Evolutionary conservation across 768 basidiomycete genomes (phyloP).

Genomic region (Termitomyces sp.): DNA sequence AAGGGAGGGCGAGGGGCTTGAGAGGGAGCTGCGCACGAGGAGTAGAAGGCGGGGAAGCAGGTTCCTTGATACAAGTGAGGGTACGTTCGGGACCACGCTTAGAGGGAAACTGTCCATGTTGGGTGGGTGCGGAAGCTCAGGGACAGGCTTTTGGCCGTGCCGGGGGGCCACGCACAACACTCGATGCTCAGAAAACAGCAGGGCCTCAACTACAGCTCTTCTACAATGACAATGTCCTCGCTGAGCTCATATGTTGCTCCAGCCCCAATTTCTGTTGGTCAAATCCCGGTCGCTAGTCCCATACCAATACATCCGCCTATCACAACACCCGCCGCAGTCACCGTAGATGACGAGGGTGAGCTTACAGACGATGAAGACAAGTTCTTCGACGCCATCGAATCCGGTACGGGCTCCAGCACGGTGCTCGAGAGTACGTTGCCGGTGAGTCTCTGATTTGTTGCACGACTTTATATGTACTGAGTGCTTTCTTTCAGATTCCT

Average conservation of each 20-base stretch:
- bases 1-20: constrained; percentile 77
- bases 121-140: background rate
- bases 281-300: background rate
- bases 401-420: no score
- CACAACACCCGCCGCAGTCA: background rate
- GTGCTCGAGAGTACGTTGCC: no score
- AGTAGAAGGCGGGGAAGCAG: constrained; percentile 56
- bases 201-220: background rate
- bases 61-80: constrained; percentile 36
- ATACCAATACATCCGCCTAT: background rate
- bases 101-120: constrained; percentile 16
- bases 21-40: constrained; percentile 66
- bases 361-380: constrained; percentile 87
- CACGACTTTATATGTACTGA: no score
- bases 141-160: no score
- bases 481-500: no score
- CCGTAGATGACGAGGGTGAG: constrained; percentile 21
- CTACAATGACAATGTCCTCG: background rate
- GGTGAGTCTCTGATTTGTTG: no score
- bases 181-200: background rate
- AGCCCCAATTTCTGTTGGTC: background rate
- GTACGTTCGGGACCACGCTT: constrained; percentile 9
- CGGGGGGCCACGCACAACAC: no score
- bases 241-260: background rate
- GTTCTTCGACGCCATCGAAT: constrained; percentile 96